Conservation (phyloP, 2,329 filamentous ascomycete species). For the Talaromyces piceae region DNA sequence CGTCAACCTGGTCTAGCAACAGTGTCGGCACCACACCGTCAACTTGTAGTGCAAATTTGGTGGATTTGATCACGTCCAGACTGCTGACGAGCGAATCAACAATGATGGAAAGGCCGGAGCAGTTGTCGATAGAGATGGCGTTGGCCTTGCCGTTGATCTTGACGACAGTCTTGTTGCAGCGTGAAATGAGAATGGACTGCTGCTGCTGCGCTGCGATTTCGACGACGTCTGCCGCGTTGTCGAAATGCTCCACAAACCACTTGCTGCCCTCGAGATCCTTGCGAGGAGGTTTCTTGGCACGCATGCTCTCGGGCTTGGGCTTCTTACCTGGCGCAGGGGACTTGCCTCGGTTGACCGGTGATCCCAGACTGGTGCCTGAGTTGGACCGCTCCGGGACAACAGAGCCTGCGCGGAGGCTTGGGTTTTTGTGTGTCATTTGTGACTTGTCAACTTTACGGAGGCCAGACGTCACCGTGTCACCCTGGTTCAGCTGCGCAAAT, state of each 20-base stretch:
- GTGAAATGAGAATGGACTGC: constrained; percentile 86
- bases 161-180: constrained; percentile 84
- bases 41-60: constrained; percentile 91
- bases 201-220: constrained; percentile 74
- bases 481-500: constrained; percentile 85
- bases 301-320: constrained; percentile 78
- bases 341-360: constrained; percentile 55
- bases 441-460: constrained; percentile 91
- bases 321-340: constrained; percentile 84
- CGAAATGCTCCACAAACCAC: constrained; percentile 94
- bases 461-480: constrained; percentile 76
- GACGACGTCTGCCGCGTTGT: constrained; percentile 64
- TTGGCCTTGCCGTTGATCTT: constrained; percentile 91
- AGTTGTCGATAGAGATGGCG: constrained; percentile 93
- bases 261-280: constrained; percentile 83
- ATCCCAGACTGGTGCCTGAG: constrained; percentile 45
- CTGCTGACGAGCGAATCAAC: constrained; percentile 85
- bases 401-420: constrained; percentile 66
- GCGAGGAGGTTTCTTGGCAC: constrained; percentile 70
- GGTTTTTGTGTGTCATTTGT: constrained; percentile 99
- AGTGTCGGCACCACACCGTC: constrained; percentile 79
- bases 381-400: constrained; percentile 56
- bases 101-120: constrained; percentile 71
- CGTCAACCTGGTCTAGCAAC: constrained; percentile 86
- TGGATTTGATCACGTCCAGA: constrained; percentile 90